These are phyloP conservation scores for Plasmodium relictum DNA, from an alignment of 169 alveolate genomes.

Conservation along the genomic window DNA sequence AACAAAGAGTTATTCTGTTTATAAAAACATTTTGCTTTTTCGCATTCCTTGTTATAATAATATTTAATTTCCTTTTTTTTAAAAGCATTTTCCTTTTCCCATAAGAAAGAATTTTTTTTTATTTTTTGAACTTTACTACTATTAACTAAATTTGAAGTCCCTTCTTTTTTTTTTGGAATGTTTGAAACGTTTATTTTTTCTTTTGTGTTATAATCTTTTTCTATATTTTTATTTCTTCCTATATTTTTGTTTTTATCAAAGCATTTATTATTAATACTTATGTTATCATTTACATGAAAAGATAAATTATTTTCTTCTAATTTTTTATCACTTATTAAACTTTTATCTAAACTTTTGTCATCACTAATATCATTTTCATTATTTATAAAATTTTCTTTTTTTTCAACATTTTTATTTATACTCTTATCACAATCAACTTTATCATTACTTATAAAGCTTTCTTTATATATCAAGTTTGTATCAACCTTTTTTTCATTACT, in stretches of 20 bases:
- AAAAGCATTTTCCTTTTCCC: constrained; percentile 47
- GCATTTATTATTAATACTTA: too few relatives aligned
- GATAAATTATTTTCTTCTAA: too few relatives aligned
- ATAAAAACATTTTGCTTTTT: not conserved
- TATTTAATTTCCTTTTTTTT: constrained; percentile 14
- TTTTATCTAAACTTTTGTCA: too few relatives aligned
- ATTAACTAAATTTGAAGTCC: not conserved
- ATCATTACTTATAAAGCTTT: too few relatives aligned
- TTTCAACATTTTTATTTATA: too few relatives aligned
- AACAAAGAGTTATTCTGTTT: not conserved
- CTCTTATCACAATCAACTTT: too few relatives aligned
- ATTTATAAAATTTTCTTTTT: too few relatives aligned
- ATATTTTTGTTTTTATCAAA: not conserved
- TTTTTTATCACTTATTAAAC: too few relatives aligned
- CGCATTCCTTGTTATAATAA: not conserved
- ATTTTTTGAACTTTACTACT: not conserved
- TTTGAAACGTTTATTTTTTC: not conserved
- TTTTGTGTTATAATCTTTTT: not conserved
- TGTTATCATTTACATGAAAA: too few relatives aligned
- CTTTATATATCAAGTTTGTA: too few relatives aligned
- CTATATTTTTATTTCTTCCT: not conserved
- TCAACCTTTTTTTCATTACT: too few relatives aligned
- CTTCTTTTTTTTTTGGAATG: not conserved
- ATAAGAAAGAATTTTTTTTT: constrained; percentile 28
- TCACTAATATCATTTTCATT: too few relatives aligned